Percentiles rank a stretch among this genome's conserved stretches.
Evolutionary conservation across 352 stramenopile genomes (phyloP).

Genomic region (Globisporangium radiosum): DNA sequence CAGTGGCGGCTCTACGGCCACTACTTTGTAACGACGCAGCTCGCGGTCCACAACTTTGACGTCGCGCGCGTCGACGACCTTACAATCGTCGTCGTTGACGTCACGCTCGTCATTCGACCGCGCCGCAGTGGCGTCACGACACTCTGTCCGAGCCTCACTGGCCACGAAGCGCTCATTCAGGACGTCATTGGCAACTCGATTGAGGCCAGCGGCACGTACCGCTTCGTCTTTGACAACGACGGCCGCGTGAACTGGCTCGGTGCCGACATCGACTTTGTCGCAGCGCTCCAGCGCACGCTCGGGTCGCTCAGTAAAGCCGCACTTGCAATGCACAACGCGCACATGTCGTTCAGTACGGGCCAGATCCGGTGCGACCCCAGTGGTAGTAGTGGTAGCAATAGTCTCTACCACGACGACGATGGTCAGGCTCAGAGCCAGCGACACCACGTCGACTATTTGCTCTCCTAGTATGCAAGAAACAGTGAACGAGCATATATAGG

Average conservation of each 20-base stretch:
- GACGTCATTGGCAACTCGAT: slow-evolving; percentile 35
- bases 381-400: no score
- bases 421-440: slow-evolving; percentile 6
- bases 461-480: slow-evolving; percentile 18
- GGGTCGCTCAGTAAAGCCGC: slow-evolving; percentile 38
- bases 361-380: slow-evolving; percentile 28
- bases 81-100: slow-evolving; percentile 41
- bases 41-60: slow-evolving; percentile 21
- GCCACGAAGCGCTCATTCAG: slow-evolving; percentile 41
- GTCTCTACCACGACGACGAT: no score
- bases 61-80: slow-evolving; percentile 27
- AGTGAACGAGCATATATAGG: not conserved
- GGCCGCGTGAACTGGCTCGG: slow-evolving; percentile 48
- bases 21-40: slow-evolving; percentile 34
- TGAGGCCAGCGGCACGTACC: slow-evolving; percentile 32
- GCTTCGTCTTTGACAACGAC: slow-evolving; percentile 42
- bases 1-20: slow-evolving; percentile 49
- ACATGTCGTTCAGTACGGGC: slow-evolving; percentile 47
- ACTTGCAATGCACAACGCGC: slow-evolving; percentile 30
- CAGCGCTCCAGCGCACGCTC: slow-evolving; percentile 30
- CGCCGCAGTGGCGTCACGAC: slow-evolving; percentile 29
- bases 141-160: slow-evolving; percentile 35
- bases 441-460: slow-evolving; percentile 34
- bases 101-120: slow-evolving; percentile 30
- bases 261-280: slow-evolving; percentile 53